Conservation (phyloP, 164 flowering plant species). For the Cinnamomum chago region DNA sequence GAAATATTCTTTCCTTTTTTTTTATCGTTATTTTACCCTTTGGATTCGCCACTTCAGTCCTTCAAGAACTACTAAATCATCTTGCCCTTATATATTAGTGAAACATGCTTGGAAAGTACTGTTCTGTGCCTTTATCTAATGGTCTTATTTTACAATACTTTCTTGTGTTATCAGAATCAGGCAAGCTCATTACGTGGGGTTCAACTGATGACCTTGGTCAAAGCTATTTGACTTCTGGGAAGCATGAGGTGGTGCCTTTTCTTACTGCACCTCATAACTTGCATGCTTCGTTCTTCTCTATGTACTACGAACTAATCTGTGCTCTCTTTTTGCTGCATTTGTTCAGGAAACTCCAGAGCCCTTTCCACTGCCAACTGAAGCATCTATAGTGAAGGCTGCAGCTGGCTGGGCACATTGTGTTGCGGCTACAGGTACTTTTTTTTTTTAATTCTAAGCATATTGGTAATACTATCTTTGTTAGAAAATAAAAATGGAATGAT, state of each 20-base stretch:
- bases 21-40: too few species aligned
- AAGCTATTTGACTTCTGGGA: constrained; percentile 93
- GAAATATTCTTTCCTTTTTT: too few species aligned
- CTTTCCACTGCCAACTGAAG: constrained; percentile 83
- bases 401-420: constrained; percentile 99
- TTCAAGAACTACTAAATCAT: too few species aligned
- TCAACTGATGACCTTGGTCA: constrained; percentile 95
- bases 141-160: neutral
- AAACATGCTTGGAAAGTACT: too few species aligned
- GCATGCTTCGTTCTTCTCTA: neutral
- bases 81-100: too few species aligned
- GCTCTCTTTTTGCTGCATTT: constrained; percentile 8
- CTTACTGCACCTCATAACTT: constrained; percentile 1
- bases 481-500: too few species aligned
- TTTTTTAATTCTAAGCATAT: neutral
- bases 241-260: constrained; percentile 70
- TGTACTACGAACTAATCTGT: neutral
- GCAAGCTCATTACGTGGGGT: constrained; percentile 98
- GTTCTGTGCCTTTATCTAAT: too few species aligned
- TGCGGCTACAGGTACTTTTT: constrained; percentile 65
- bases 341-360: constrained; percentile 91
- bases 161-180: constrained; percentile 47
- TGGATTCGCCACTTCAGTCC: too few species aligned
- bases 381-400: constrained; percentile 69
- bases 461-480: too few species aligned